A percentile compares a stretch with the other conserved stretches of the same genome.
Evolutionary conservation across 345 rosid genomes (phyloP).

Genomic region (Euphorbia lathyris): DNA sequence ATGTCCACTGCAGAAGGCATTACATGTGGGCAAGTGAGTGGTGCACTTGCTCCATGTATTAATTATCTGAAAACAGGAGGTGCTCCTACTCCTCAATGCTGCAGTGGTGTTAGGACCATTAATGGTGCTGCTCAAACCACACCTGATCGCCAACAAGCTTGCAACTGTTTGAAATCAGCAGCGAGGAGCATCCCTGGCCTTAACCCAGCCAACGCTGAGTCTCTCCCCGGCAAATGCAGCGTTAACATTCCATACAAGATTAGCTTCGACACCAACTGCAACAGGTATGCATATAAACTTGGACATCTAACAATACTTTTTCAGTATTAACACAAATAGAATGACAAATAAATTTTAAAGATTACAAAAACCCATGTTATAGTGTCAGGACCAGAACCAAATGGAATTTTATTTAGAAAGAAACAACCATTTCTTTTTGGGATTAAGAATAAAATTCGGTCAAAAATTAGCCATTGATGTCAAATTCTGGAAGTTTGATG

Average conservation of each 20-base stretch:
- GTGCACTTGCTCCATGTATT: slow-evolving; percentile 8
- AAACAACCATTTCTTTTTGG: too few relatives aligned
- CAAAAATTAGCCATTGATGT: too few relatives aligned
- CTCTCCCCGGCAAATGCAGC: slow-evolving; percentile 7
- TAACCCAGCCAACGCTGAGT: background rate
- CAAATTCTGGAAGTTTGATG: too few relatives aligned
- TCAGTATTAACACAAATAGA: too few relatives aligned
- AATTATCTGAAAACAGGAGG: slow-evolving; percentile 11
- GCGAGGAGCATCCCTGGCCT: slow-evolving; percentile 2
- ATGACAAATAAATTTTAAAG: too few relatives aligned
- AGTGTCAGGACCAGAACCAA: too few relatives aligned
- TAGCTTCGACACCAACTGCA: slow-evolving; percentile 18
- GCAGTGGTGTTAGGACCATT: slow-evolving; percentile 7
- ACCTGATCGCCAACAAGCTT: slow-evolving; percentile 14
- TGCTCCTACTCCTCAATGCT: background rate
- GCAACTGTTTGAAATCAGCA: slow-evolving; percentile 13
- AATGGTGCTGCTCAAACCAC: slow-evolving; percentile 11
- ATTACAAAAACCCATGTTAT: too few relatives aligned
- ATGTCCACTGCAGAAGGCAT: background rate
- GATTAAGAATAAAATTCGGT: too few relatives aligned
- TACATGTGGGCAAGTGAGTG: background rate
- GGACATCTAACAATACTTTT: too few relatives aligned
- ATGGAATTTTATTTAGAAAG: too few relatives aligned
- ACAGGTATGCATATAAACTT: background rate
- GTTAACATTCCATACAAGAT: slow-evolving; percentile 13